Conservation (phyloP, 768 basidiomycete genomes). For the Polyporus arcularius region DNA sequence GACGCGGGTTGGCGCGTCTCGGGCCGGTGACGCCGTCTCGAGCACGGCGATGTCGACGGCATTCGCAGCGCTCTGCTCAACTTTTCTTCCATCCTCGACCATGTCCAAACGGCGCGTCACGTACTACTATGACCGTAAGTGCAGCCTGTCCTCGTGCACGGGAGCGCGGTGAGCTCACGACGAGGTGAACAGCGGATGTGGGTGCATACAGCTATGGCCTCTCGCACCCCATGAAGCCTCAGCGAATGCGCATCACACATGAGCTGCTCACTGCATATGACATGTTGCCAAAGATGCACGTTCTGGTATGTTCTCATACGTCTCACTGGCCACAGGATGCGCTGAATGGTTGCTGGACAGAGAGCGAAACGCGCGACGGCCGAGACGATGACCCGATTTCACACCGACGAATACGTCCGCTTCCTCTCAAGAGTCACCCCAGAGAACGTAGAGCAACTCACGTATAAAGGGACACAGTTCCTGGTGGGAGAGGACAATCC, state of each 20-base stretch:
- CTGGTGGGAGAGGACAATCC: conserved; percentile 91
- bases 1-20: neutral
- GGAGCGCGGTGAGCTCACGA: neutral
- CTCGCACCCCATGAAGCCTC: conserved; percentile 95
- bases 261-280: conserved; percentile 88
- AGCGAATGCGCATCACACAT: conserved; percentile 92
- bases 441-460: conserved; percentile 86
- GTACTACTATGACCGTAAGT: conserved; percentile 77
- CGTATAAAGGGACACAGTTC: conserved; percentile 79
- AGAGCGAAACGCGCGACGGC: conserved; percentile 37
- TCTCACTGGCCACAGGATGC: too few relatives aligned
- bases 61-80: neutral
- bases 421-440: conserved; percentile 88
- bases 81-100: neutral
- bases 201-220: conserved; percentile 80
- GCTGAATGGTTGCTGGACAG: conserved; percentile 14
- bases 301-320: conserved; percentile 61
- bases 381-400: conserved; percentile 79
- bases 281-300: conserved; percentile 91
- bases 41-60: neutral
- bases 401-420: conserved; percentile 97
- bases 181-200: conserved; percentile 58
- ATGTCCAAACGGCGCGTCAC: conserved; percentile 78
- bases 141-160: neutral
- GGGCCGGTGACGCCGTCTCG: neutral